Base-by-base conservation (phyloP, 2,329 filamentous ascomycete species). In the Trematosphaeria pertusa region DNA sequence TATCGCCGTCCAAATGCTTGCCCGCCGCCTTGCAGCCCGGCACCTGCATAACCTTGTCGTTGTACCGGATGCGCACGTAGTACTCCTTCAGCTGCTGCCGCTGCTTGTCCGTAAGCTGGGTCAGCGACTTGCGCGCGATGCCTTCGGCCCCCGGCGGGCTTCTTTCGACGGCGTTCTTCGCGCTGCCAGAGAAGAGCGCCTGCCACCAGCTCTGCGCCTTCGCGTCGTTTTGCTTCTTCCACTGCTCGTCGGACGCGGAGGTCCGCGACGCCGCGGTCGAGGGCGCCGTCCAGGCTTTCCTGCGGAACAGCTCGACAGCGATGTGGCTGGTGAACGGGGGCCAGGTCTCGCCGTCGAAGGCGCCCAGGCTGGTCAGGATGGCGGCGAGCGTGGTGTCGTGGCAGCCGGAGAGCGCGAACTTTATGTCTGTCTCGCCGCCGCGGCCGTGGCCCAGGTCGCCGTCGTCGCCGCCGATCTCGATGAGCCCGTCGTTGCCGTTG, bases 251-350 rank as follows among this genome's bases (percentile, higher is more conserved):
- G 11, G 43, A 32, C 12, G 42, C 10, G 12, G 39, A 38, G 9
- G 37, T 42, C 9, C 33, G 30, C 1, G 26, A 46, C 6, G 33
- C 10, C n/a, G 28, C 17, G 20, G 32, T 32, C 0, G 39, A 19
- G 38, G 59, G 9, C 28, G 43, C 11, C 2, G 46, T 21, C 12
- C 33, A 18, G 5, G 34, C 70, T 61, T 31, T 74, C 57, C 83
- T 81, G 31, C 82, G 84, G 77, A 97, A 97, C 52, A 97, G 80
- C 73, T 99, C 94, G 43, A 99, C 78, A 22, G 94, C 92, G 55
- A 99, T 81, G 62, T 95, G 91, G 59, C 89, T 93, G 0, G 93
- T 97, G 65, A 93, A 99, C 0, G 91, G 92, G 1, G 94, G 94
- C 94, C 94, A 99, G 26, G 81, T 80, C 50, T 79, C 73, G 37